These are phyloP conservation scores for Nissolia schottii DNA, from an alignment of 306 rosid species.

Conservation along the genomic window DNA sequence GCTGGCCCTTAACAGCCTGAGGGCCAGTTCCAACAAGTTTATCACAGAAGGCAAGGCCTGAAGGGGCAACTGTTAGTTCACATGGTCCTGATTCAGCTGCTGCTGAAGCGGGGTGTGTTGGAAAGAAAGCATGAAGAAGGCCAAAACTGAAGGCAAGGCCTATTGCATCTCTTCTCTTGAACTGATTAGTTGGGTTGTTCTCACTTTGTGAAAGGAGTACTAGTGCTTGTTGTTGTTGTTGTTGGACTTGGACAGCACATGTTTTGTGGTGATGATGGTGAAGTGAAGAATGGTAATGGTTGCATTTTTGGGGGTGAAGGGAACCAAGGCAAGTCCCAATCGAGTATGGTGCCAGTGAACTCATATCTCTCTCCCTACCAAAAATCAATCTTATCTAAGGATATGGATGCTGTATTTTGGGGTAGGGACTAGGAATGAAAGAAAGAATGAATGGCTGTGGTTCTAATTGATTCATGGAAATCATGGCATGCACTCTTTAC, in stretches of 20 bases:
- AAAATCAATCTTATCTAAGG: too few species aligned
- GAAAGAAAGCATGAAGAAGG: slow-evolving; percentile 27
- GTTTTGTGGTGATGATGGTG: background rate
- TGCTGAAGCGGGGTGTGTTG: slow-evolving; percentile 22
- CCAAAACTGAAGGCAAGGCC: slow-evolving; percentile 50
- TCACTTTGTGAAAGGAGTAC: background rate
- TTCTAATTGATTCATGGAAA: background rate
- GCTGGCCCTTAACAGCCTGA: slow-evolving; percentile 72
- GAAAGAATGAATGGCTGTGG: background rate
- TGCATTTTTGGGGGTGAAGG: background rate
- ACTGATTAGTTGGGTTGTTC: background rate
- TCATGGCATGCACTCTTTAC: too few species aligned
- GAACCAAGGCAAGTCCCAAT: slow-evolving; percentile 10
- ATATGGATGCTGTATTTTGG: background rate
- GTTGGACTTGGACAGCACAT: background rate
- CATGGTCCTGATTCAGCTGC: slow-evolving; percentile 51
- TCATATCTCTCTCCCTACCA: slow-evolving; percentile 21
- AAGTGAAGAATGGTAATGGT: slow-evolving; percentile 1
- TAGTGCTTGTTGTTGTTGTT: background rate
- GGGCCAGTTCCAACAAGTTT: slow-evolving; percentile 67
- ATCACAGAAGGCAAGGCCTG: slow-evolving; percentile 89
- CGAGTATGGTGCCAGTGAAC: slow-evolving; percentile 23
- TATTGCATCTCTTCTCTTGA: slow-evolving; percentile 49
- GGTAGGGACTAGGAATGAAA: background rate
- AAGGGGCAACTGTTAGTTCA: slow-evolving; percentile 59